These are phyloP conservation scores for Fraxinus albicans DNA, from an alignment of 305 asterid species.

Conservation along the genomic window DNA sequence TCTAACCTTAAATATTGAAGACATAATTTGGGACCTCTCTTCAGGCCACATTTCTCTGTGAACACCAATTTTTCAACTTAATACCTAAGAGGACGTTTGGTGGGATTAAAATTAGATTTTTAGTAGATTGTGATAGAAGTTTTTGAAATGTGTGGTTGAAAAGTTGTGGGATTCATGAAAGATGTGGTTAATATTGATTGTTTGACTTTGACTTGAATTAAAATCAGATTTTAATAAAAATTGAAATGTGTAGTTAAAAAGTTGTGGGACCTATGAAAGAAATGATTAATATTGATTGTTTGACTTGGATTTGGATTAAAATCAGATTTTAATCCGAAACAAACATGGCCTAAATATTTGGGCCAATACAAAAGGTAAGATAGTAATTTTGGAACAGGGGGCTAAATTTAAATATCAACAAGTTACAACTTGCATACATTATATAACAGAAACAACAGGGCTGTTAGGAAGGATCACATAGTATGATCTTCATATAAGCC, in stretches of 20 bases:
- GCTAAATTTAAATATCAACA: neutral
- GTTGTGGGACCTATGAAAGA: no score
- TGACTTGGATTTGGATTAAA: no score
- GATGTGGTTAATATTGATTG: no score
- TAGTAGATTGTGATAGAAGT: no score
- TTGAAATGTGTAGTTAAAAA: no score
- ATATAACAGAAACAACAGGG: neutral
- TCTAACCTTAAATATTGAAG: neutral
- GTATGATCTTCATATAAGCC: neutral
- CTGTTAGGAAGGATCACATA: conserved; percentile 10
- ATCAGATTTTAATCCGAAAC: no score
- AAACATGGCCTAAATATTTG: neutral
- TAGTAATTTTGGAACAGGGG: neutral
- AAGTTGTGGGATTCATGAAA: no score
- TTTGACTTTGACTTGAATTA: no score
- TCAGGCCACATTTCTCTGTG: neutral
- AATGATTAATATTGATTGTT: no score
- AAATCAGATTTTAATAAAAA: no score
- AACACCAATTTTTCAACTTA: neutral
- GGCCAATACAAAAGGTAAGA: neutral
- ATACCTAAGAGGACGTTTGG: neutral
- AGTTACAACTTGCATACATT: neutral
- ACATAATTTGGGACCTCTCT: neutral
- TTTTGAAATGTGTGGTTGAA: no score
- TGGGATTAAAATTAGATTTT: no score